Evolutionary conservation across 768 basidiomycete species (phyloP).

Genomic region (Rhodotorula babjevae): DNA sequence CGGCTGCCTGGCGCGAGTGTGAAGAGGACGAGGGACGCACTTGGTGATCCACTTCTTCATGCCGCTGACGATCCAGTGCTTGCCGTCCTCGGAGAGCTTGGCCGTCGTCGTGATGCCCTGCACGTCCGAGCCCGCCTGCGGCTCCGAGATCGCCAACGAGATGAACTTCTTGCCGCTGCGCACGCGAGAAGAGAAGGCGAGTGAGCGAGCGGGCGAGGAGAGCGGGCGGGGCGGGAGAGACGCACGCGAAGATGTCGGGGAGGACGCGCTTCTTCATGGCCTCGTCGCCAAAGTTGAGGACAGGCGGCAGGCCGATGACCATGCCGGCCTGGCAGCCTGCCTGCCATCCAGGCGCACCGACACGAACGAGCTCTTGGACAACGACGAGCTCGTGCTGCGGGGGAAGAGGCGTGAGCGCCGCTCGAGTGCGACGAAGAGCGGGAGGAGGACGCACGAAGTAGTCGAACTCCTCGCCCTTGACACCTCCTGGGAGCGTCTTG

Average conservation of each 20-base stretch:
- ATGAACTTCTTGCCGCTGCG: constrained; percentile 58
- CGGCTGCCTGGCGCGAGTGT: too few species aligned
- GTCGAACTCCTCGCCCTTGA: constrained; percentile 75
- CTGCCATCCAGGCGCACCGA: constrained; percentile 69
- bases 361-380: constrained; percentile 68
- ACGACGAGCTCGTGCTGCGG: constrained; percentile 67
- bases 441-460: constrained; percentile 55
- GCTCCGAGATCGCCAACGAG: constrained; percentile 80
- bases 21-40: constrained; percentile 48
- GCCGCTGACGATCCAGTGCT: constrained; percentile 78
- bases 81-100: constrained; percentile 71
- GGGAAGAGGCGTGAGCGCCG: too few species aligned
- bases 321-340: constrained; percentile 55
- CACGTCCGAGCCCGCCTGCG: constrained; percentile 70
- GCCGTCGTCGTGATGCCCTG: constrained; percentile 62
- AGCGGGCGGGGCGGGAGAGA: constrained; percentile 38
- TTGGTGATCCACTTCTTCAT: constrained; percentile 44
- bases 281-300: constrained; percentile 75
- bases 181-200: constrained; percentile 51
- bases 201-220: not conserved
- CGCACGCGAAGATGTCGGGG: constrained; percentile 59
- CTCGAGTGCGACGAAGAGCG: not conserved
- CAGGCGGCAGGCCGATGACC: constrained; percentile 58
- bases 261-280: constrained; percentile 65
- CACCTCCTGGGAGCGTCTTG: constrained; percentile 62